Evolutionary conservation across 768 basidiomycete genomes (phyloP).

Genomic region (Psilocybe azurescens): DNA sequence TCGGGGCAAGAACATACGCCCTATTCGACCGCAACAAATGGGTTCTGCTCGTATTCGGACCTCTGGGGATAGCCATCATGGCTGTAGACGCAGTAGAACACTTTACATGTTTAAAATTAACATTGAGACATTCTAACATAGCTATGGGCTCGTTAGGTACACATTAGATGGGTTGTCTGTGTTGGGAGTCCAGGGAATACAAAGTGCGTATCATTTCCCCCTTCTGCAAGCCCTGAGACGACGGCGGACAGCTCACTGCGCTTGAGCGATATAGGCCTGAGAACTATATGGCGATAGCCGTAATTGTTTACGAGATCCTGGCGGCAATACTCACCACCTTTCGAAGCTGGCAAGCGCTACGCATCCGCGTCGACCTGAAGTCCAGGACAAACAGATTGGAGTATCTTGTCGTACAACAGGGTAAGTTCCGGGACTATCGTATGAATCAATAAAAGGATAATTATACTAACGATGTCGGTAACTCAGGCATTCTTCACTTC

Average conservation of each 20-base stretch:
- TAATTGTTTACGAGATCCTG: background rate
- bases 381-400: background rate
- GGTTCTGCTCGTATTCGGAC: background rate
- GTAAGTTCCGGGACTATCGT: background rate
- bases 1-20: conserved; percentile 3
- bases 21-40: background rate
- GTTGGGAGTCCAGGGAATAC: background rate
- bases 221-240: too few relatives aligned
- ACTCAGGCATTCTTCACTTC: background rate
- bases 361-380: background rate
- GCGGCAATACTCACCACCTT: background rate
- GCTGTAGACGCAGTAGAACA: background rate
- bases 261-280: too few relatives aligned
- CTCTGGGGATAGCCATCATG: background rate
- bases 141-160: too few relatives aligned
- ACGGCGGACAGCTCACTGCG: too few relatives aligned
- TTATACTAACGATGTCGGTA: too few relatives aligned
- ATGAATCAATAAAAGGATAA: too few relatives aligned
- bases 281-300: background rate
- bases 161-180: background rate
- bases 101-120: too few relatives aligned
- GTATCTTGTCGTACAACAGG: background rate
- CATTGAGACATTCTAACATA: too few relatives aligned
- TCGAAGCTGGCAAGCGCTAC: background rate
- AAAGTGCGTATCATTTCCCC: background rate